Evolutionary conservation across 129 eudicot genomes (phyloP).

Genomic region (carrot (Daucus carota)): DNA sequence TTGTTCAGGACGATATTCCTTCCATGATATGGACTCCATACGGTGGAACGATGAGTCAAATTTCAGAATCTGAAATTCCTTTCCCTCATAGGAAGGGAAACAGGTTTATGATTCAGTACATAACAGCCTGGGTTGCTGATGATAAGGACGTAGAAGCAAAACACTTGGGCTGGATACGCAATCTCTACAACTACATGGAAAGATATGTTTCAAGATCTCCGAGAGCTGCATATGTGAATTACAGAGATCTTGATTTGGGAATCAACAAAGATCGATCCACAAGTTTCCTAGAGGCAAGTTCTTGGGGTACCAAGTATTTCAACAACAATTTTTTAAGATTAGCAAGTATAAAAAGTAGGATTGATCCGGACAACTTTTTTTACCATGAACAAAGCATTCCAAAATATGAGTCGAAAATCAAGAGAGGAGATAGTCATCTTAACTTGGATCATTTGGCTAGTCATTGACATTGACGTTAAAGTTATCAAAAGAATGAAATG

Average conservation of each 20-base stretch:
- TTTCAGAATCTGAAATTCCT: conserved; percentile 14
- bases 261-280: conserved; percentile 5
- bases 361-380: conserved; percentile 15
- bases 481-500: no score
- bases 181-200: background rate
- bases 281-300: conserved; percentile 7
- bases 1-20: conserved; percentile 8
- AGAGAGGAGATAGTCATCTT: background rate
- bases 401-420: background rate
- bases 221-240: no score
- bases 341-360: conserved; percentile 9
- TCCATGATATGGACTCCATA: conserved; percentile 13
- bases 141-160: background rate
- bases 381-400: conserved; percentile 21
- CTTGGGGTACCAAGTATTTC: conserved; percentile 12
- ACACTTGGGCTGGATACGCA: conserved; percentile 9
- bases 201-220: no score
- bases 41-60: conserved; percentile 21
- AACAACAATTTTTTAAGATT: conserved; percentile 7
- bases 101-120: conserved; percentile 3
- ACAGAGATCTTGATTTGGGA: conserved; percentile 14
- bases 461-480: background rate
- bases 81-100: conserved; percentile 18
- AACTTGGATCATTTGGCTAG: background rate
- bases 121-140: background rate